These are phyloP conservation scores for Hordeum vulgare DNA, from an alignment of 176 grass and related monocot species.

Conservation along the genomic window DNA sequence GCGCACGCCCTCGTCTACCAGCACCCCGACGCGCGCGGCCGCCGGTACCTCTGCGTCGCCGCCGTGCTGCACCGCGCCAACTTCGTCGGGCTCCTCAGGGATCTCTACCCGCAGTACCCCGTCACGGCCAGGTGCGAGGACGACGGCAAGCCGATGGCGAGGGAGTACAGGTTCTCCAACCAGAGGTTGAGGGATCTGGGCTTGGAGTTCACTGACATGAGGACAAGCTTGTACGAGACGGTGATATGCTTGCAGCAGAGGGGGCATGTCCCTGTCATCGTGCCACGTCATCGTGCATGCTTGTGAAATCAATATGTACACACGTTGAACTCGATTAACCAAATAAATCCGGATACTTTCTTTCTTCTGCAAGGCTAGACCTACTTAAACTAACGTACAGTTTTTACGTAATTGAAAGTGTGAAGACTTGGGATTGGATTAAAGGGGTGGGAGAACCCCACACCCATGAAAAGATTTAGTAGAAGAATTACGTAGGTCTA, in stretches of 20 bases:
- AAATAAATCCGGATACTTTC: too few relatives aligned
- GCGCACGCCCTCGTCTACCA: constrained; percentile 45
- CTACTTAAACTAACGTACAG: too few relatives aligned
- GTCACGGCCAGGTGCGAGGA: constrained; percentile 32
- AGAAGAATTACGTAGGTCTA: too few relatives aligned
- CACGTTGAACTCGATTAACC: too few relatives aligned
- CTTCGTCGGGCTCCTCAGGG: constrained; percentile 12
- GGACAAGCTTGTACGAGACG: constrained; percentile 17
- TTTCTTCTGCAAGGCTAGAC: too few relatives aligned
- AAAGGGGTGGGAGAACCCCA: too few relatives aligned
- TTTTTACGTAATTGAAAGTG: too few relatives aligned
- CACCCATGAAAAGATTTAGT: too few relatives aligned
- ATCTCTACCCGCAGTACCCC: constrained; percentile 26
- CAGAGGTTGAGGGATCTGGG: constrained; percentile 33
- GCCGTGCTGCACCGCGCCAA: constrained; percentile 33
- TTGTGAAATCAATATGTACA: too few relatives aligned
- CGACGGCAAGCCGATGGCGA: constrained; percentile 1
- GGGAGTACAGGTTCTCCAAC: constrained; percentile 35
- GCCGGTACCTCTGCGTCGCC: constrained; percentile 38
- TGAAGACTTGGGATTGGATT: too few relatives aligned
- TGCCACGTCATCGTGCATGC: too few relatives aligned
- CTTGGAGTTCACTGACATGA: constrained; percentile 33
- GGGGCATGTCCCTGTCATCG: background rate
- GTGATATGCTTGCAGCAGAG: constrained; percentile 22
- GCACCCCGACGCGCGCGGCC: background rate